A percentile compares a stretch with the other conserved stretches of the same genome.
Conservation (phyloP, 2,329 filamentous ascomycete species). For the Fusarium pseudograminearum region DNA sequence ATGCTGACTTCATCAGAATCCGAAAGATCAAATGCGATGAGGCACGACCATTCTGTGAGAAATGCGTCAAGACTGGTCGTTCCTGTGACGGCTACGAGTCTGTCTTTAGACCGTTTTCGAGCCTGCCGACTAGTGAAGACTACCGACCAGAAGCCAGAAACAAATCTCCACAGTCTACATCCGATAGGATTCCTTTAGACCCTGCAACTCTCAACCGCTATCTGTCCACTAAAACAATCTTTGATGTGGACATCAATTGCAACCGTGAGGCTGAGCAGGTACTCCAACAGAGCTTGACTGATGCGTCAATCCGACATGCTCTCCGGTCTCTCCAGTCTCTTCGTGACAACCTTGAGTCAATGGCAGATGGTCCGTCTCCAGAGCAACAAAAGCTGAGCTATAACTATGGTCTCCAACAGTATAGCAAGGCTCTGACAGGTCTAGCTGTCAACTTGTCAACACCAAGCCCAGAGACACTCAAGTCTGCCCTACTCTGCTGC, state of each 20-base stretch:
- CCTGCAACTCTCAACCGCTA: slow-evolving; percentile 53
- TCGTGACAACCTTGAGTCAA: slow-evolving; percentile 55
- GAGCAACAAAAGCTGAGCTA: slow-evolving; percentile 49
- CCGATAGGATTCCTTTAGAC: slow-evolving; percentile 43
- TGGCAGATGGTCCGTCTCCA: slow-evolving; percentile 43
- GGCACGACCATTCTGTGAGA: slow-evolving; percentile 52
- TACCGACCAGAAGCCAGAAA: background rate
- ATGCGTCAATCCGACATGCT: slow-evolving; percentile 55
- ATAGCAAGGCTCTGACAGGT: slow-evolving; percentile 56
- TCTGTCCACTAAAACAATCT: slow-evolving; percentile 59
- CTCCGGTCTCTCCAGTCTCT: slow-evolving; percentile 56
- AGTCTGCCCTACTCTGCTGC: slow-evolving; percentile 59
- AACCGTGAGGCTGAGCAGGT: slow-evolving; percentile 56
- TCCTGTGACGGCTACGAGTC: slow-evolving; percentile 59
- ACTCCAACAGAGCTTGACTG: slow-evolving; percentile 54
- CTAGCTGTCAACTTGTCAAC: slow-evolving; percentile 56
- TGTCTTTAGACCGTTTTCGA: slow-evolving; percentile 50
- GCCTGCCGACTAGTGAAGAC: slow-evolving; percentile 24
- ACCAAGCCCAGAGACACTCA: slow-evolving; percentile 48
- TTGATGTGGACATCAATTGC: slow-evolving; percentile 54
- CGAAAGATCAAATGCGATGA: slow-evolving; percentile 56
- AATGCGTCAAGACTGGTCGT: slow-evolving; percentile 55
- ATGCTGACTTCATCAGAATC: slow-evolving; percentile 42
- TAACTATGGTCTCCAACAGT: slow-evolving; percentile 57
- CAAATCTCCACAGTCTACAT: slow-evolving; percentile 1